phyloP scores from a whole-genome alignment of 352 stramenopile genomes.

The Lagenidium giganteum region DNA sequence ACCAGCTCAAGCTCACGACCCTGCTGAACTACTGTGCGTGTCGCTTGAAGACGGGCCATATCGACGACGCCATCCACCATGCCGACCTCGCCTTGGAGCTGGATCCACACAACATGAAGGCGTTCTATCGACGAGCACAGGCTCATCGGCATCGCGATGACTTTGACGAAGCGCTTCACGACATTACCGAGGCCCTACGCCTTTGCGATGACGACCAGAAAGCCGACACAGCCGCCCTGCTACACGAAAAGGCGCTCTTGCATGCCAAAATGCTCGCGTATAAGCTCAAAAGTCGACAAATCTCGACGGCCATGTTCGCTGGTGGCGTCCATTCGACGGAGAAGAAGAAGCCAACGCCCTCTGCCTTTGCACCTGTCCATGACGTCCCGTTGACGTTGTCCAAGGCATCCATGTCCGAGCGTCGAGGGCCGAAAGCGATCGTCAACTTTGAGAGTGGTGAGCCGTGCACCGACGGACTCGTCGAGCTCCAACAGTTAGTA shows the following conservation, averaged over 20 bases:
- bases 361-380: background rate
- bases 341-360: background rate
- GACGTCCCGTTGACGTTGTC: conserved; percentile 14
- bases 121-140: conserved; percentile 63
- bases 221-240: conserved; percentile 16
- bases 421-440: no score
- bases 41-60: conserved; percentile 63
- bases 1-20: conserved; percentile 48
- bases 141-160: conserved; percentile 60
- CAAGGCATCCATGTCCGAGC: no score
- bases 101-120: conserved; percentile 52
- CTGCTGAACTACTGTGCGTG: conserved; percentile 76
- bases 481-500: no score
- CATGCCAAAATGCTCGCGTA: conserved; percentile 71
- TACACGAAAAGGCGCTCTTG: conserved; percentile 55
- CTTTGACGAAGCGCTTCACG: conserved; percentile 48
- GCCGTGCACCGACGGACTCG: background rate
- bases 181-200: conserved; percentile 37
- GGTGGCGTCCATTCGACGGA: background rate
- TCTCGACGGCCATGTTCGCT: conserved; percentile 73
- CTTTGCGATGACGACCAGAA: conserved; percentile 1
- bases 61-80: conserved; percentile 72
- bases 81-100: conserved; percentile 50
- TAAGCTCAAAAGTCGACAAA: conserved; percentile 51
- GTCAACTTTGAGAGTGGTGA: no score